Conservation (phyloP, 2,329 filamentous ascomycete genomes). For the Sporothrix humicola region DNA sequence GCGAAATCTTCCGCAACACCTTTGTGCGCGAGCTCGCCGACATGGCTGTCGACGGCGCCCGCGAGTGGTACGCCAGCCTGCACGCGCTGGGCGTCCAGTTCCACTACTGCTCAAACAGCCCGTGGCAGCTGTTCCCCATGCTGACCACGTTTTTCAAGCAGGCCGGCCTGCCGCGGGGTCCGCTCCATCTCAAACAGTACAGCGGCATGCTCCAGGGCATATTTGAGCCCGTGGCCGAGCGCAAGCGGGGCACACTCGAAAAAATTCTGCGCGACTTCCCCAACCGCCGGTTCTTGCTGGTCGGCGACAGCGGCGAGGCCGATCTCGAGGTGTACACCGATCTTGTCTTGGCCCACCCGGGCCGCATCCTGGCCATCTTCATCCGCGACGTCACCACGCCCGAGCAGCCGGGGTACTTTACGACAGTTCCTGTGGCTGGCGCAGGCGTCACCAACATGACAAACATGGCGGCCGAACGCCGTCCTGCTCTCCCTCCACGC, state of each 20-base stretch:
- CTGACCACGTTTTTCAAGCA: slow-evolving; percentile 82
- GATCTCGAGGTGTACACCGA: slow-evolving; percentile 98
- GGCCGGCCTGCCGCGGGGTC: slow-evolving; percentile 81
- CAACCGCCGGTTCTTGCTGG: slow-evolving; percentile 82
- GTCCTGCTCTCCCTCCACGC: slow-evolving; percentile 25
- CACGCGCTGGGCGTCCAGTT: slow-evolving; percentile 81
- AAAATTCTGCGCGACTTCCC: slow-evolving; percentile 89
- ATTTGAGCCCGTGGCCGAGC: slow-evolving; percentile 94
- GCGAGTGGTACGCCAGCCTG: slow-evolving; percentile 84
- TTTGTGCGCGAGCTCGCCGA: slow-evolving; percentile 86
- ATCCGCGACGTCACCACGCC: slow-evolving; percentile 94
- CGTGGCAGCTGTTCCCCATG: slow-evolving; percentile 95
- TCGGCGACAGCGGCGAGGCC: slow-evolving; percentile 95
- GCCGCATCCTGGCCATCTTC: slow-evolving; percentile 83
- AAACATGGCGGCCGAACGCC: slow-evolving; percentile 25
- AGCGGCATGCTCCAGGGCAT: slow-evolving; percentile 97
- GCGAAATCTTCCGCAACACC: slow-evolving; percentile 95
- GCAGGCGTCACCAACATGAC: no score
- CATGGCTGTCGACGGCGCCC: slow-evolving; percentile 83
- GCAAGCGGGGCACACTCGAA: slow-evolving; percentile 87
- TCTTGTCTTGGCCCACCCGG: slow-evolving; percentile 81
- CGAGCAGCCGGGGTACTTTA: slow-evolving; percentile 74
- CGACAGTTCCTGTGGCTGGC: slow-evolving; percentile 39
- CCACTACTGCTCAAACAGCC: slow-evolving; percentile 99
- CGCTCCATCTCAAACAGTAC: slow-evolving; percentile 95